phyloP scores from a whole-genome alignment of 2,329 filamentous ascomycete genomes.

The Sporothrix sp. region DNA sequence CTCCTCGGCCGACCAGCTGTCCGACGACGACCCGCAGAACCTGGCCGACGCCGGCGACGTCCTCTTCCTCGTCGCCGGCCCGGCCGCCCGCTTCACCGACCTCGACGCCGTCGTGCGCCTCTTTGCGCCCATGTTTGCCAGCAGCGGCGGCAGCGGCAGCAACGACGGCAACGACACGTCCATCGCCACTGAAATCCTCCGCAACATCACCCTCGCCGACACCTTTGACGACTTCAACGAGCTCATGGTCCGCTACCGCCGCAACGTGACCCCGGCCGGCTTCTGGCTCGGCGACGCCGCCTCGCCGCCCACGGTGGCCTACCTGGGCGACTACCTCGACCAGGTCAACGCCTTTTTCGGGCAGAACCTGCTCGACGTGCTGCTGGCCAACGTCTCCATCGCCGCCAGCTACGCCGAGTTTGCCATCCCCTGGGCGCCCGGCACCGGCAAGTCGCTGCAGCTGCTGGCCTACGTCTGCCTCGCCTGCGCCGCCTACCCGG shows the following conservation, averaged over 20 bases:
- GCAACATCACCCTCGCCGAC: conserved; percentile 44
- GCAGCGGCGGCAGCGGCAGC: conserved; percentile 9
- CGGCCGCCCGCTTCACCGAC: conserved; percentile 31
- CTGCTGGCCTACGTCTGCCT: conserved; percentile 74
- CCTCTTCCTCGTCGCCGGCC: conserved; percentile 35
- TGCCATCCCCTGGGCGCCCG: conserved; percentile 60
- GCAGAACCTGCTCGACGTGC: conserved; percentile 56
- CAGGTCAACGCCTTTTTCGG: conserved; percentile 49
- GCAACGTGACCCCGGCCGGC: conserved; percentile 64
- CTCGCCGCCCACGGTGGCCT: conserved; percentile 58
- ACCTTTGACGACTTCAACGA: conserved; percentile 58
- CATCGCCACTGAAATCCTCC: conserved; percentile 4
- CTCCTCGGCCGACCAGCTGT: conserved; percentile 37
- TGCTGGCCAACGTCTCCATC: conserved; percentile 60
- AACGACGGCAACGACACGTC: conserved; percentile 11
- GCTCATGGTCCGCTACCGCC: conserved; percentile 53
- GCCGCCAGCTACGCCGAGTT: conserved; percentile 64
- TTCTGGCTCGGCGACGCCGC: conserved; percentile 61
- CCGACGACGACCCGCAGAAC: conserved; percentile 30
- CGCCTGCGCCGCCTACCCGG: conserved; percentile 67
- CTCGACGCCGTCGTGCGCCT: conserved; percentile 23
- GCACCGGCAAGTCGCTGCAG: conserved; percentile 63
- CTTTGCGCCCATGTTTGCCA: conserved; percentile 32
- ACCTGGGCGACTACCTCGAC: conserved; percentile 51
- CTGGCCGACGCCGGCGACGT: conserved; percentile 29